These are phyloP conservation scores for Lachnum nothofagi DNA, from an alignment of 2,329 filamentous ascomycete species.

Conservation along the genomic window DNA sequence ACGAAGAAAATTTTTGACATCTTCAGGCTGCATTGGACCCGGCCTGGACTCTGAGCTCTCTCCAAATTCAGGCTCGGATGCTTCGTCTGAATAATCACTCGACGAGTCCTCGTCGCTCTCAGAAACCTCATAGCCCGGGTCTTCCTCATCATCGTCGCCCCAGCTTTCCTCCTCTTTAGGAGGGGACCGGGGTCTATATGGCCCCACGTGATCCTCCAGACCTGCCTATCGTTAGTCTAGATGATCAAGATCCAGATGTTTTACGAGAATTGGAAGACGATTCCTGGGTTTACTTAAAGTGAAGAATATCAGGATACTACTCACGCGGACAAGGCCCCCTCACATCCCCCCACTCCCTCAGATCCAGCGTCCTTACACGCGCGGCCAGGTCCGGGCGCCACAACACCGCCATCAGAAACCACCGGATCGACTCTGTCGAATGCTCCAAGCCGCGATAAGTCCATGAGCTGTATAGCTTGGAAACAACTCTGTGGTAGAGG, in stretches of 20 bases:
- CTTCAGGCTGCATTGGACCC: not conserved
- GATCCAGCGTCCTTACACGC: constrained; percentile 12
- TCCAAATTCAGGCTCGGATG: not conserved
- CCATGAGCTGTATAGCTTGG: constrained; percentile 10
- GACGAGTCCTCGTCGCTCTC: not conserved
- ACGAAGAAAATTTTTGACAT: not conserved
- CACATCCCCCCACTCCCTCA: constrained; percentile 12
- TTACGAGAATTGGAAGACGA: not conserved
- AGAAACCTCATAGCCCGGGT: constrained; percentile 3
- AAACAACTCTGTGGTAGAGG: constrained; percentile 9
- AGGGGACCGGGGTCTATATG: not conserved
- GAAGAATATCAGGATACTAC: not conserved
- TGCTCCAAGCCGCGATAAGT: constrained; percentile 11
- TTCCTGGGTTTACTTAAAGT: not conserved
- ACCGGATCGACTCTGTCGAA: not conserved
- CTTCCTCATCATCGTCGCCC: constrained; percentile 1
- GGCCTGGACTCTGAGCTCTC: not conserved
- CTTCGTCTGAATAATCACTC: not conserved
- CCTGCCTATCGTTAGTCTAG: not conserved
- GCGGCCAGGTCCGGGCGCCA: constrained; percentile 13
- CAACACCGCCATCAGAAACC: constrained; percentile 9
- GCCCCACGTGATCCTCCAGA: constrained; percentile 10
- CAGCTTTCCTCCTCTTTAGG: not conserved
- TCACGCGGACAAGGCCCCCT: not conserved
- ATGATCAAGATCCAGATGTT: not conserved